Evolutionary conservation across 495 filamentous ascomycete species (phyloP).

Genomic region (Polyplosphaeria fusca): DNA sequence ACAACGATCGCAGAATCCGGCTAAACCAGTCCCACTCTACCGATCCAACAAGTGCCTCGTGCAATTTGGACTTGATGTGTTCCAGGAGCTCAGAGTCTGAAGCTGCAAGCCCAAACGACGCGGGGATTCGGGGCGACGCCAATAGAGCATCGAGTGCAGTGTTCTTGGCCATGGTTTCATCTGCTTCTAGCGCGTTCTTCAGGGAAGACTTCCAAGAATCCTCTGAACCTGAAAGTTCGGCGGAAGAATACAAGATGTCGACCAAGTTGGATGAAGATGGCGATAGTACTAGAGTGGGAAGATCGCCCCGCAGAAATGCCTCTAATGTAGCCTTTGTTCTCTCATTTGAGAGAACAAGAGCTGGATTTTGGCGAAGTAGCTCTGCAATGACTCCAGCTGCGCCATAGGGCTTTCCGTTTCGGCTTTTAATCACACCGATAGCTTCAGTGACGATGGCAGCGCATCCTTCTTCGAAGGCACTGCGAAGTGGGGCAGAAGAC

Average conservation of each 20-base stretch:
- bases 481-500: constrained; percentile 33
- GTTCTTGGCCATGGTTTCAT: constrained; percentile 34
- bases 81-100: constrained; percentile 35
- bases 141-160: constrained; percentile 38
- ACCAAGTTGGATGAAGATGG: constrained; percentile 49
- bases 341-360: constrained; percentile 31
- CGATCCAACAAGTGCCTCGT: constrained; percentile 25
- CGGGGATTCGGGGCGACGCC: constrained; percentile 31
- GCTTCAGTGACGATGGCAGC: constrained; percentile 49
- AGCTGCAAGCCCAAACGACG: constrained; percentile 20
- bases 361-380: constrained; percentile 38
- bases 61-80: constrained; percentile 29
- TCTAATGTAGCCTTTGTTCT: constrained; percentile 34
- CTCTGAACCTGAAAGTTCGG: constrained; percentile 28
- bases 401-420: constrained; percentile 81
- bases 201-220: constrained; percentile 34
- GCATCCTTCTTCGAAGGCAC: constrained; percentile 28
- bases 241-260: constrained; percentile 34
- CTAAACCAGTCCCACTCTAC: constrained; percentile 32
- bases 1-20: constrained; percentile 26
- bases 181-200: constrained; percentile 29
- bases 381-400: constrained; percentile 63
- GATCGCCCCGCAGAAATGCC: constrained; percentile 47
- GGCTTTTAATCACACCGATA: constrained; percentile 49
- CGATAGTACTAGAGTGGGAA: constrained; percentile 53